phyloP scores from a whole-genome alignment of 2,329 filamentous ascomycete species.

The Xylogone sp. region DNA sequence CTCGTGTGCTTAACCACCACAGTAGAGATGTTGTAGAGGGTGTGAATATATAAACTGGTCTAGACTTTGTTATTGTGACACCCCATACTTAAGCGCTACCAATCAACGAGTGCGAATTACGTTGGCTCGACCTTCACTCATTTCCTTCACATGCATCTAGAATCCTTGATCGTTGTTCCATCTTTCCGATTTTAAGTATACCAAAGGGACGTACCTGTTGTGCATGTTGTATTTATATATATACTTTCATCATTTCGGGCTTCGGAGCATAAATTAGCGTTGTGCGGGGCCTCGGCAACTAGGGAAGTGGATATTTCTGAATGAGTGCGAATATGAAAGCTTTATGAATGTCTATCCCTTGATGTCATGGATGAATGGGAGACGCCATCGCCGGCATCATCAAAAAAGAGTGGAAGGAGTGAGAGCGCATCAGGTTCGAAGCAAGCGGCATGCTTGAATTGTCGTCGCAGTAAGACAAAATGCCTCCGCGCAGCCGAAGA shows the following conservation, averaged over 20 bases:
- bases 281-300: not conserved
- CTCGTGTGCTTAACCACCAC: no score
- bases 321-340: not conserved
- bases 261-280: not conserved
- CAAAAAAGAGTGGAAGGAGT: not conserved
- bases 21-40: not conserved
- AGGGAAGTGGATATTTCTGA: not conserved
- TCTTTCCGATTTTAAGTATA: not conserved
- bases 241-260: not conserved
- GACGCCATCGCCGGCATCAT: not conserved
- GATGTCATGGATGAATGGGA: not conserved
- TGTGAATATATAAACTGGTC: not conserved
- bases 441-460: constrained; percentile 57
- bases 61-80: not conserved
- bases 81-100: not conserved
- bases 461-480: constrained; percentile 64
- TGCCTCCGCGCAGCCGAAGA: constrained; percentile 54
- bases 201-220: no score
- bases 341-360: not conserved
- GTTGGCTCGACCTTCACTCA: not conserved
- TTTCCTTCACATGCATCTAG: not conserved
- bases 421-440: constrained; percentile 10
- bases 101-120: not conserved
- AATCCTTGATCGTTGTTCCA: not conserved
- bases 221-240: not conserved